Evolutionary conservation across 768 basidiomycete genomes (phyloP), one percentile per base, ranked within the genome.

Genomic region (Kwoniella botswanensis): DNA sequence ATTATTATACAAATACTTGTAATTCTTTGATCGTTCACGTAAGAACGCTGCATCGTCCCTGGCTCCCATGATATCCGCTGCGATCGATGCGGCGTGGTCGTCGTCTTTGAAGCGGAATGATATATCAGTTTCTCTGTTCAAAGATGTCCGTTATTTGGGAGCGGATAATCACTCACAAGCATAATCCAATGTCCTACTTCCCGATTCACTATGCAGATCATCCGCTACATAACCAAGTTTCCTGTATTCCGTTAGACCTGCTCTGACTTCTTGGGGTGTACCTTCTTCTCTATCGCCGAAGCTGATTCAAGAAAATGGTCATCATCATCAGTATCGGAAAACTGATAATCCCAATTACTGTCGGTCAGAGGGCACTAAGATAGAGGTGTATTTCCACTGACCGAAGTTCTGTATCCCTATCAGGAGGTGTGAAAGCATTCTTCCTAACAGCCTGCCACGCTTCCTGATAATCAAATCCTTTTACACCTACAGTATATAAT

Each of bases 361-460:
- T 24, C 41, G 10, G 17, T 7, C 2, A 35, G 17, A 61, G 55
- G 26, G 4, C 21, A 22, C 46, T n/a, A 12, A 15, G 29, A 6
- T 13, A 4, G 15, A 41, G 22, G 44, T 13, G 1, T 22, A 52
- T 26, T 85, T 87, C 1, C 83, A 87, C 70, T 76, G 79, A 81
- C 93, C 91, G 43, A 87, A 78, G 65, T 35, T 76, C 73, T 18
- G 76, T 73, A 63, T 77, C 75, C 61, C 72, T 42, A 44, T 74
- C 75, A 3, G 79, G 81, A 10, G 79, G 79, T 18, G 89, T 87
- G 3, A 87, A 89, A 2, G 88, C 90, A 76, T 93, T 90, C 78
- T 92, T 93, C 82, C 87, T 86, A 0, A 92, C 90, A 0, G 92
- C 91, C 52, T 89, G 87, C 88, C 89, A 93, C 0, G 91, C 91